Conservation (phyloP, 2,329 filamentous ascomycete species). For the Hymenoscyphus albidus region DNA sequence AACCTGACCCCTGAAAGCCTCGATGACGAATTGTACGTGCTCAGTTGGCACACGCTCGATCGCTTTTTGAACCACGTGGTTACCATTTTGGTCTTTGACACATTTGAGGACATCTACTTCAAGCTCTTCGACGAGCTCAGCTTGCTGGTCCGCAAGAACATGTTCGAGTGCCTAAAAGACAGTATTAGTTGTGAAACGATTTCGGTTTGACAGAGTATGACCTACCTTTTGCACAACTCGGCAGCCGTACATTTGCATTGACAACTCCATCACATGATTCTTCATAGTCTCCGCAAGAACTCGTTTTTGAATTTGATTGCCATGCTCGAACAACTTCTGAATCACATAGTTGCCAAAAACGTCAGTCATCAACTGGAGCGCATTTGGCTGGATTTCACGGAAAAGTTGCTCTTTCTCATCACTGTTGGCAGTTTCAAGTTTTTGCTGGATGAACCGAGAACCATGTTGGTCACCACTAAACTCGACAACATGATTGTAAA, state of each 20-base stretch:
- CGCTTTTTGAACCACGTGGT: conserved; percentile 94
- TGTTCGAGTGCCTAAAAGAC: conserved; percentile 73
- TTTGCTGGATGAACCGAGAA: conserved; percentile 91
- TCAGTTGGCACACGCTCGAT: conserved; percentile 75
- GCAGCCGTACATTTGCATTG: conserved; percentile 87
- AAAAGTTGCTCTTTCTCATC: conserved; percentile 94
- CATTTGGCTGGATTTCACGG: conserved; percentile 78
- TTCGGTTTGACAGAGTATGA: not conserved
- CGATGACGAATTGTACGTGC: conserved; percentile 81
- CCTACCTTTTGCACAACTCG: conserved; percentile 88
- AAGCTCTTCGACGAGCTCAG: conserved; percentile 76
- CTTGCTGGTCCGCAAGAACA: conserved; percentile 88
- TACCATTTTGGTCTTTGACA: conserved; percentile 85
- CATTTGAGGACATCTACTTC: conserved; percentile 71
- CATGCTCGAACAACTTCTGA: conserved; percentile 96
- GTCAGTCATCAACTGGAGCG: conserved; percentile 87
- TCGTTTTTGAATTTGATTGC: conserved; percentile 89
- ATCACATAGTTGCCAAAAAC: conserved; percentile 98
- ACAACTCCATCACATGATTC: conserved; percentile 74
- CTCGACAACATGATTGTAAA: conserved; percentile 83
- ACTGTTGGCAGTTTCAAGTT: conserved; percentile 87
- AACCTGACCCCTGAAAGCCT: conserved; percentile 73
- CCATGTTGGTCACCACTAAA: conserved; percentile 96
- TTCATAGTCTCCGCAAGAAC: conserved; percentile 82
- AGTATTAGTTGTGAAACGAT: not conserved